Evolutionary conservation across 495 filamentous ascomycete genomes (phyloP).

Genomic region (Collariella sp.): DNA sequence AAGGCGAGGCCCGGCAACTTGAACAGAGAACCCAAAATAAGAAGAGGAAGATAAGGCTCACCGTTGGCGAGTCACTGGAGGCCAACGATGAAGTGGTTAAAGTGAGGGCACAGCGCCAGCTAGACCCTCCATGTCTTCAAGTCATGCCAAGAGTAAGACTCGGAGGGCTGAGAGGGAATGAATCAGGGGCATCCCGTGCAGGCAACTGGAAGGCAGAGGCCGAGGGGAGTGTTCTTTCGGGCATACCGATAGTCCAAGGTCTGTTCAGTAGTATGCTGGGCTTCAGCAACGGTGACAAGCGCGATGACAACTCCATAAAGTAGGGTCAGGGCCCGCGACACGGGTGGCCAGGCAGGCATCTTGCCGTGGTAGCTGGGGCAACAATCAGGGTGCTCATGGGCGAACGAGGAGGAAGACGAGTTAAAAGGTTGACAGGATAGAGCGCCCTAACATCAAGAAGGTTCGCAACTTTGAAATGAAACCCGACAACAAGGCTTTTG

Average conservation of each 20-base stretch:
- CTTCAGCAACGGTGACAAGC: conserved; percentile 19
- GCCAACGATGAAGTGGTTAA: no score
- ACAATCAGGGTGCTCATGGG: not conserved
- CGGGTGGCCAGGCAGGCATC: not conserved
- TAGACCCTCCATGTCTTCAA: no score
- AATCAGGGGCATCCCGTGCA: not conserved
- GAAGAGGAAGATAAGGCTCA: no score
- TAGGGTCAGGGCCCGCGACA: conserved; percentile 6
- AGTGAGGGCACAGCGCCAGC: no score
- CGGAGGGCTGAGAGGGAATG: not conserved
- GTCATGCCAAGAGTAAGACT: no score
- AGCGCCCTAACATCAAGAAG: not conserved
- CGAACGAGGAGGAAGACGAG: not conserved
- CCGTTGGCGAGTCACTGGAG: no score
- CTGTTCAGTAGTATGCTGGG: conserved; percentile 3
- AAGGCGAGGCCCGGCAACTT: no score
- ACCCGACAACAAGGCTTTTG: not conserved
- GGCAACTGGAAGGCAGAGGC: not conserved
- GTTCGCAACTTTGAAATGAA: no score
- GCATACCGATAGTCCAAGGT: conserved; percentile 9
- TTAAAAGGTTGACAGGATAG: not conserved
- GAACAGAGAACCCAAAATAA: no score
- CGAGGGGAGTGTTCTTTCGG: not conserved
- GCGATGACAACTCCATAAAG: conserved; percentile 12
- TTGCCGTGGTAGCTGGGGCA: not conserved